Evolutionary conservation across 441 rosid genomes (phyloP), one percentile per base, ranked within the genome.

Genomic region (Erodium trifolium): DNA sequence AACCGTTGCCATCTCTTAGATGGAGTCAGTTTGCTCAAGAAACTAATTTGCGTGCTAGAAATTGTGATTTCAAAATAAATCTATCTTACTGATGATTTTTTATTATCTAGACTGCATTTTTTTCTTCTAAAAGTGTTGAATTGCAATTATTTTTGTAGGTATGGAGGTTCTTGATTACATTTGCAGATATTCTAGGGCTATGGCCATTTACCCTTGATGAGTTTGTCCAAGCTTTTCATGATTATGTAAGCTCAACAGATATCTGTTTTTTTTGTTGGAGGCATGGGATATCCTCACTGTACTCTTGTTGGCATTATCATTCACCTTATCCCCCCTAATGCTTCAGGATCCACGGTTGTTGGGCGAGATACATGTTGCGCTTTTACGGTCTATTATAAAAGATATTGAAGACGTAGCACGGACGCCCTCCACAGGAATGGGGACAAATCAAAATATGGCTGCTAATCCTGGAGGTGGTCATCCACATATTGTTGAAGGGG

Each of bases 121-220:
- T 60, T 8, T 4, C 14, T 69, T 39, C 12, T 13, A 8, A 70
- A 68, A 16, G 12, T 27, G 62, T 35, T 68, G 35, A 72, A 27
- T 23, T 70, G 66, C 65, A 73, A 68, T 69, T 47, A 29, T 34
- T 34, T 64, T 59, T 84, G 3, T 70, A 91, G 97, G 91, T 85
- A 19, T 92, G 97, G 97, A 88, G 89, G 75, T 92, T 92, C 83
- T 76, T 92, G 76, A 87, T 89, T 70, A 84, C 88, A 67, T 92
- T 92, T 70, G 81, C 87, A 0, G 97, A 92, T 41, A 79, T 89
- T 76, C 88, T 92, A 74, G 91, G 87, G 72, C 79, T 92, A 68
- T 92, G 97, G 97, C 94, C 97, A 53, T 92, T 92, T 79, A 92
- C 94, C 23, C 70, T 91, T 68, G 96, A 91, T 81, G 96, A 91